Conservation (phyloP, 805 yeast genomes). For the Saccharomycopsis guyanensis region DNA sequence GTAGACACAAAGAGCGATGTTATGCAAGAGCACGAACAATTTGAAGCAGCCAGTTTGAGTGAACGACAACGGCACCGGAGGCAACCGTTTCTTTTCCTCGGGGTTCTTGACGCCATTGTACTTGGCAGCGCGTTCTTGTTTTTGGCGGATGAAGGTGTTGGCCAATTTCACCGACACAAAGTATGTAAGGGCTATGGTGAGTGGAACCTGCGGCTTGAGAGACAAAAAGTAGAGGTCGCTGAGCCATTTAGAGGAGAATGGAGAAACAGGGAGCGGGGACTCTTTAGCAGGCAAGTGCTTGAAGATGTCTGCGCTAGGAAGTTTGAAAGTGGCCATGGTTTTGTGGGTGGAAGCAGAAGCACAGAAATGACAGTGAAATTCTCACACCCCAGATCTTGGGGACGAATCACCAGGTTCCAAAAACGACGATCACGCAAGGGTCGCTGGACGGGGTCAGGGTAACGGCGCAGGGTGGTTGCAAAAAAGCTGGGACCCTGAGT, state of each 20-base stretch:
- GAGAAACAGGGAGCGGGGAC: slow-evolving; percentile 12
- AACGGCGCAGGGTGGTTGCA: no score
- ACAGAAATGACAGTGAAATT: no score
- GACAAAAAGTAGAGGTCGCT: slow-evolving; percentile 9
- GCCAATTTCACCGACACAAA: slow-evolving; percentile 49
- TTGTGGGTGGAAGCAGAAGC: no score
- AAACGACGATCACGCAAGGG: no score
- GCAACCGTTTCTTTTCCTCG: slow-evolving; percentile 31
- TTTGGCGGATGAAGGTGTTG: slow-evolving; percentile 40
- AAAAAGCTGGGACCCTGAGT: no score
- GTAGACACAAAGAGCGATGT: slow-evolving; percentile 53
- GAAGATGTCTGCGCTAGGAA: slow-evolving; percentile 11
- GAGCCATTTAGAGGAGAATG: slow-evolving; percentile 5
- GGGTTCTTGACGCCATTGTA: slow-evolving; percentile 25
- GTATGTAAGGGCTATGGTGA: slow-evolving; percentile 50
- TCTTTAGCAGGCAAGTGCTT: slow-evolving; percentile 5
- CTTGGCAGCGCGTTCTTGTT: slow-evolving; percentile 30
- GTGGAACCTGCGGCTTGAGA: slow-evolving; percentile 33
- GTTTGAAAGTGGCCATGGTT: slow-evolving; percentile 5
- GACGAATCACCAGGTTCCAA: no score
- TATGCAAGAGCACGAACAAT: slow-evolving; percentile 51
- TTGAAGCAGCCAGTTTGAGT: slow-evolving; percentile 41
- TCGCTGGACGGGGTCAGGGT: no score
- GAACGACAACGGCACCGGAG: slow-evolving; percentile 46
- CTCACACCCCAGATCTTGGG: no score